These are phyloP conservation scores for Kandelia obovata DNA, from an alignment of 345 rosid genomes.

Conservation along the genomic window DNA sequence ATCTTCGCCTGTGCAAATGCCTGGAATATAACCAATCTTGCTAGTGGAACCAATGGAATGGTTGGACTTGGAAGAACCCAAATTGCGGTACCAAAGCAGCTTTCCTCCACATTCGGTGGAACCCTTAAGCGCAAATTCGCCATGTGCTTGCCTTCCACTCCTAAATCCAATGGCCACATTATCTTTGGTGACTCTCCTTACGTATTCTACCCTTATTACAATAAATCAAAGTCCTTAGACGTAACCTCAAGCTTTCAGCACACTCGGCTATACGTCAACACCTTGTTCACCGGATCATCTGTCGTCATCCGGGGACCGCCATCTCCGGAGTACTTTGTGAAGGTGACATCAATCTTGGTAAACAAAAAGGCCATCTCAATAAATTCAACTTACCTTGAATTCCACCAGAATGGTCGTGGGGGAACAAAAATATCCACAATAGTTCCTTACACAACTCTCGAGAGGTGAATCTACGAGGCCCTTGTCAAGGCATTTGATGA, in stretches of 20 bases:
- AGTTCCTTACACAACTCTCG: constrained; percentile 16
- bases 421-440: constrained; percentile 16
- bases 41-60: constrained; percentile 10
- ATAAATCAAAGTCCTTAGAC: constrained; percentile 9
- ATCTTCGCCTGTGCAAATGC: constrained; percentile 17
- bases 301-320: not conserved
- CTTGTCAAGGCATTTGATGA: constrained; percentile 16
- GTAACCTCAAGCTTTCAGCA: constrained; percentile 6
- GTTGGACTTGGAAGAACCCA: constrained; percentile 6
- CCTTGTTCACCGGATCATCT: not conserved
- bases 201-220: constrained; percentile 9
- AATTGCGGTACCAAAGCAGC: constrained; percentile 7
- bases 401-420: constrained; percentile 12
- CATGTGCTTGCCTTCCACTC: constrained; percentile 19
- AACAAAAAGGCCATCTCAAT: constrained; percentile 12
- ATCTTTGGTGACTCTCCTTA: constrained; percentile 22
- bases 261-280: constrained; percentile 13
- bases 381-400: constrained; percentile 18
- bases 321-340: constrained; percentile 19
- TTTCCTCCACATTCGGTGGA: constrained; percentile 19
- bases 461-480: constrained; percentile 15
- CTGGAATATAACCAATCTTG: not conserved
- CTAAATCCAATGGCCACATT: constrained; percentile 12
- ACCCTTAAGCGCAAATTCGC: constrained; percentile 14
- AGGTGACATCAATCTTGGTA: constrained; percentile 16